Evolutionary conservation across 768 basidiomycete genomes (phyloP), one percentile per base, ranked within the genome.

Genomic region (Filobasidium floriforme): DNA sequence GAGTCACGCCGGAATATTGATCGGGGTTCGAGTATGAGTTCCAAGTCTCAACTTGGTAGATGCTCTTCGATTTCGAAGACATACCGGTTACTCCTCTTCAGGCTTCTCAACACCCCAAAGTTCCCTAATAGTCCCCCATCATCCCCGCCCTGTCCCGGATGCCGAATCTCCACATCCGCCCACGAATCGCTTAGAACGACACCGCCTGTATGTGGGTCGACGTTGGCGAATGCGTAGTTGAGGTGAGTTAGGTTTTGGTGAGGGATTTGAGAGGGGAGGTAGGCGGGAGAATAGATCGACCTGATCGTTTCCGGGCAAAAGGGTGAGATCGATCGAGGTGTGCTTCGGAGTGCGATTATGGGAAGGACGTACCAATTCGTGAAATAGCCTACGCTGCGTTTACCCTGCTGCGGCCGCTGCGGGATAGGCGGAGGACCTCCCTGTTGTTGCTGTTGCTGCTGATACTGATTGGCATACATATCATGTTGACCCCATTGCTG

Each of bases 251-350:
- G 84, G 75, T 93, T 87, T 22, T 89, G 78, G 1, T 79, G 84
- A 12, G 93, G 96, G 68, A 97, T 91, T 59, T 84, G 76, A 2
- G 87, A 87, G 0, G 94, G 94, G 41, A 88, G 89, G 77, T 84
- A 99, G 79, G 92, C 93, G 67, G 93, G 84, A 29, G 86, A 96
- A 75, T 98, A 98, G 41, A 98, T 97, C 6, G 91, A 93, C 92
- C 92, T 76, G 65, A 24, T 51, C 3, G 46, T 51, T n/a, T n/a
- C 46, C 24, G 12, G 6, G 46, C 12, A 37, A 3, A 9, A 9
- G 9, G 46, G 15, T 49, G 46, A 18, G 46, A 49, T 15, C 14
- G 18, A 49, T 49, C 46, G 2, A 49, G 15, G 46, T 49, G n/a
- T n/a, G n/a, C n/a, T n/a, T 49, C 22, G 12, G 22, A 5, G 15